A percentile compares a stretch with the other conserved stretches of the same genome.
phyloP scores from a whole-genome alignment of 2,329 filamentous ascomycete species.

The Colletotrichum sp. region DNA sequence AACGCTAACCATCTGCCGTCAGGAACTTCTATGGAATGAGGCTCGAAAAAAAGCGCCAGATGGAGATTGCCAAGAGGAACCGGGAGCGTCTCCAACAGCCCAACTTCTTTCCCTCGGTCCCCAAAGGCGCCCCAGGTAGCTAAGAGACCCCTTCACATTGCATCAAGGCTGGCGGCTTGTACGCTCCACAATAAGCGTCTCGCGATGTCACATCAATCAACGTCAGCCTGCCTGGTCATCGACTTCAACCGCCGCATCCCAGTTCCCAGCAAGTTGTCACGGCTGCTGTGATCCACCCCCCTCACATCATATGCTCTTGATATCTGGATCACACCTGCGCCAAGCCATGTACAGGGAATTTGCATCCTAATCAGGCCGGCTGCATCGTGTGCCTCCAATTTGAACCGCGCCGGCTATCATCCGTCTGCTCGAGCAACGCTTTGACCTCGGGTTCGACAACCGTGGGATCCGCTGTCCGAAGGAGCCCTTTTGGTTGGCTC shows the following conservation, averaged over 20 bases:
- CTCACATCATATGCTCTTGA: background rate
- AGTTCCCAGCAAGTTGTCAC: background rate
- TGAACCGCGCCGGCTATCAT: background rate
- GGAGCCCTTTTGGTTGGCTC: background rate
- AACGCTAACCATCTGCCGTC: slow-evolving; percentile 3
- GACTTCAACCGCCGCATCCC: background rate
- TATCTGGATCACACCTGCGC: background rate
- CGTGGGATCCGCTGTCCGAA: background rate
- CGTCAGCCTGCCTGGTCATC: background rate
- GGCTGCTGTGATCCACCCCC: background rate
- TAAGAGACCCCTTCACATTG: slow-evolving; percentile 1
- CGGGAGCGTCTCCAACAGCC: slow-evolving; percentile 81
- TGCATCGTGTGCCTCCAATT: slow-evolving; percentile 3
- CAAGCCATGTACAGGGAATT: background rate
- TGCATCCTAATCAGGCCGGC: background rate
- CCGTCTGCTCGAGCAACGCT: background rate
- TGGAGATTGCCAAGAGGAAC: slow-evolving; percentile 81
- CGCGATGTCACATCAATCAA: background rate
- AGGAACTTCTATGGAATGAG: slow-evolving; percentile 89
- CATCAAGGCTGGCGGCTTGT: background rate
- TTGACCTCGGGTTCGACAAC: background rate
- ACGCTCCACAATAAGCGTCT: background rate
- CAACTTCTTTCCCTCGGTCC: slow-evolving; percentile 83
- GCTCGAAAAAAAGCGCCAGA: slow-evolving; percentile 76
- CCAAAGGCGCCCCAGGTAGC: slow-evolving; percentile 59